Evolutionary conservation across 2,329 filamentous ascomycete species (phyloP).

Genomic region (Hypoxylon sp.): DNA sequence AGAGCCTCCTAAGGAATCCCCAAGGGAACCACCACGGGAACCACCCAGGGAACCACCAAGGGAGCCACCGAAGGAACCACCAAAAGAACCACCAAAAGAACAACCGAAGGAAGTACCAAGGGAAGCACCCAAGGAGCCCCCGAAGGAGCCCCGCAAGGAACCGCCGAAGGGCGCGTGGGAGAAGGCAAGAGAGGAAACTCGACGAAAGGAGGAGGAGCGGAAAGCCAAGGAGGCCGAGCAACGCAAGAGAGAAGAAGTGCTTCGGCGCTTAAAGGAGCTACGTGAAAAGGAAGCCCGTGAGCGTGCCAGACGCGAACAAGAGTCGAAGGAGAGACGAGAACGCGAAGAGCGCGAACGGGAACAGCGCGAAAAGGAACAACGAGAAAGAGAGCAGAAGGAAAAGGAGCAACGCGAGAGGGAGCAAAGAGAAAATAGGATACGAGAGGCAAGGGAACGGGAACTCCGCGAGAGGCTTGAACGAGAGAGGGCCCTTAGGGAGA

Average conservation of each 20-base stretch:
- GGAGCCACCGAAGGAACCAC: slow-evolving; percentile 6
- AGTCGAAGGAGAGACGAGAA: slow-evolving; percentile 53
- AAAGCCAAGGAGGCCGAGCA: slow-evolving; percentile 71
- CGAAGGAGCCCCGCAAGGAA: slow-evolving; percentile 27
- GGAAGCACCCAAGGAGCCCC: slow-evolving; percentile 14
- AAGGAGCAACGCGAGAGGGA: slow-evolving; percentile 49
- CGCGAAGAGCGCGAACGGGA: slow-evolving; percentile 52
- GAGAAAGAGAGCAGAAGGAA: slow-evolving; percentile 53
- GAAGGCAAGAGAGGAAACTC: slow-evolving; percentile 31
- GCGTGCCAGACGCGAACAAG: slow-evolving; percentile 49
- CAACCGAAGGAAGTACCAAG: slow-evolving; percentile 10
- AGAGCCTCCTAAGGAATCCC: slow-evolving; percentile 8
- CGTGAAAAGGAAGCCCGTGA: slow-evolving; percentile 64
- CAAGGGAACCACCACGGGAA: slow-evolving; percentile 7
- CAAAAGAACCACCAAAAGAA: slow-evolving; percentile 5
- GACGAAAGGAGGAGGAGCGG: slow-evolving; percentile 69
- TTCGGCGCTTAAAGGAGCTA: slow-evolving; percentile 65
- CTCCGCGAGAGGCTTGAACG: slow-evolving; percentile 49
- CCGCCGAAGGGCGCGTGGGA: slow-evolving; percentile 31
- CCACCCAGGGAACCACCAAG: neutral
- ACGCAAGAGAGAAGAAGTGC: slow-evolving; percentile 68
- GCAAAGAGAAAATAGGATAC: slow-evolving; percentile 47
- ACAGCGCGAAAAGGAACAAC: slow-evolving; percentile 51
- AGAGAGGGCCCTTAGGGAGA: slow-evolving; percentile 63
- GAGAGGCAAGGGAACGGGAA: slow-evolving; percentile 54